A percentile compares a stretch with the other conserved stretches of the same genome.
phyloP scores from a whole-genome alignment of 1,139 yeast genomes.

The Chernovozyma aurita region DNA sequence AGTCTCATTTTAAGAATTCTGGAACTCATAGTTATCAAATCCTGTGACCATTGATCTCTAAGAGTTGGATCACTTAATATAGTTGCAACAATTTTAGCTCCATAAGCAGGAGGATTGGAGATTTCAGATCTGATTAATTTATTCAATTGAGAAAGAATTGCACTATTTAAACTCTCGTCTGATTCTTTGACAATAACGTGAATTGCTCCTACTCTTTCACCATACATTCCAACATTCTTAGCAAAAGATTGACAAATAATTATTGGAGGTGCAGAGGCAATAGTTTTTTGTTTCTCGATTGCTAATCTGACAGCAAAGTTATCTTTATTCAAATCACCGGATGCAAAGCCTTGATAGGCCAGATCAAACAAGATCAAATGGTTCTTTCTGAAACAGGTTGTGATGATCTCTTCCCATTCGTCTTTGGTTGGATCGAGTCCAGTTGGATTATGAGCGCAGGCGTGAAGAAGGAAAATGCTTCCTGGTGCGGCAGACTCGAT shows the following conservation, averaged over 20 bases:
- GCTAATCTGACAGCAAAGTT: conserved; percentile 87
- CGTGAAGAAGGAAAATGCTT: conserved; percentile 59
- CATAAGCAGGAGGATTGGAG: conserved; percentile 94
- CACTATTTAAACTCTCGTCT: conserved; percentile 32
- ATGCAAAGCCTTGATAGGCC: conserved; percentile 46
- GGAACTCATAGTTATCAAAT: conserved; percentile 82
- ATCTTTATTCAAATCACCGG: conserved; percentile 76
- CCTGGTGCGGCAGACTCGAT: conserved; percentile 71
- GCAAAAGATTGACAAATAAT: conserved; percentile 94
- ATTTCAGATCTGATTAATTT: conserved; percentile 77
- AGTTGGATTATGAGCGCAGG: conserved; percentile 51
- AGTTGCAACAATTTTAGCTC: conserved; percentile 85
- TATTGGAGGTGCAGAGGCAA: conserved; percentile 40
- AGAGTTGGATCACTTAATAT: conserved; percentile 64
- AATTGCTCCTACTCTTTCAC: conserved; percentile 95
- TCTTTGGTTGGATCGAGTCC: conserved; percentile 45
- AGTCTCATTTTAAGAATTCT: conserved; percentile 78
- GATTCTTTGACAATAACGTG: conserved; percentile 57
- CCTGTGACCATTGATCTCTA: conserved; percentile 77
- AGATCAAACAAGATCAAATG: conserved; percentile 45
- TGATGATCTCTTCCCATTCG: conserved; percentile 38
- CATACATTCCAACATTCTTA: conserved; percentile 95
- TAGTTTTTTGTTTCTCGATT: conserved; percentile 40
- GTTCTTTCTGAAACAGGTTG: conserved; percentile 34
- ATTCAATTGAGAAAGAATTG: conserved; percentile 72